Conservation (phyloP, 1,139 yeast genomes). For the Taphrina pruni region DNA sequence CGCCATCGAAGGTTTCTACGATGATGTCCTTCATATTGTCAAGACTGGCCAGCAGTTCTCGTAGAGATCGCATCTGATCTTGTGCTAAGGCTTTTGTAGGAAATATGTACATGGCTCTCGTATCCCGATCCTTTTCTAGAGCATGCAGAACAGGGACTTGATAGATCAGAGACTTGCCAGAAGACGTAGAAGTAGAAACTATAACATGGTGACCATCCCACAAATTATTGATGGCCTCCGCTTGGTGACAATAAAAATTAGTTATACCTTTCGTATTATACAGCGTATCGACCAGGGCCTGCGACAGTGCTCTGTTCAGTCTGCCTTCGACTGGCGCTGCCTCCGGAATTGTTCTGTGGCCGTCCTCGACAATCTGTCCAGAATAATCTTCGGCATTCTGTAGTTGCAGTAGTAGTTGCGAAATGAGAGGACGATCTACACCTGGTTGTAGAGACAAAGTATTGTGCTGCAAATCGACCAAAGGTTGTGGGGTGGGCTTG, state of each 20-base stretch:
- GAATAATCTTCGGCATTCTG: conserved; percentile 50
- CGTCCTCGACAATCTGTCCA: conserved; percentile 50
- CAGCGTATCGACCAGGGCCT: conserved; percentile 60
- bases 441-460: conserved; percentile 4
- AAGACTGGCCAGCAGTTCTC: conserved; percentile 58
- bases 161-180: conserved; percentile 91
- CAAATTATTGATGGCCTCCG: conserved; percentile 70
- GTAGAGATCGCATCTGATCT: conserved; percentile 84
- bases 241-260: conserved; percentile 78
- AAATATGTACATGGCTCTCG: conserved; percentile 84
- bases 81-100: conserved; percentile 98
- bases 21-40: conserved; percentile 50
- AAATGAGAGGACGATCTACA: conserved; percentile 24
- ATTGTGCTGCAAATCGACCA: not conserved
- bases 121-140: conserved; percentile 58
- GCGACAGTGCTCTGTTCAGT: conserved; percentile 51
- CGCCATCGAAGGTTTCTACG: conserved; percentile 92
- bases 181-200: conserved; percentile 89
- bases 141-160: conserved; percentile 78
- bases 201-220: conserved; percentile 68
- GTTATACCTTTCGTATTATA: conserved; percentile 57
- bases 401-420: conserved; percentile 57
- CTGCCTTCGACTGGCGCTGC: conserved; percentile 26
- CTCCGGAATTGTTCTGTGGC: conserved; percentile 35
- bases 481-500: conserved; percentile 46